Evolutionary conservation across 2,329 filamentous ascomycete genomes (phyloP), one percentile per base, ranked within the genome.

Genomic region (Ophiostoma sp.): DNA sequence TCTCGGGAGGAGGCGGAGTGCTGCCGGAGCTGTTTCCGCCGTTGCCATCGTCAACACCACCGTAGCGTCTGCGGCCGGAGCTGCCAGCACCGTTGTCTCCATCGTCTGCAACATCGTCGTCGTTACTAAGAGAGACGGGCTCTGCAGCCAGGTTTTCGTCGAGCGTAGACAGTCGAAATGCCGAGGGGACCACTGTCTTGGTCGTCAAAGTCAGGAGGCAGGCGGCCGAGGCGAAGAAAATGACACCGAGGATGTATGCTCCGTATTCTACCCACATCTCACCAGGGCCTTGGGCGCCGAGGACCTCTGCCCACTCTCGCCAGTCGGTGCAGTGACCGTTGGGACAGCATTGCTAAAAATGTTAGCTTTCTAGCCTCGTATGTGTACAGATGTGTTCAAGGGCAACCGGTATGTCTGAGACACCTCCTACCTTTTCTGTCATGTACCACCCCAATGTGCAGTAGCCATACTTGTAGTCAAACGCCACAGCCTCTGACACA

Each of bases 141-240:
- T 90, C 87, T 9, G 95, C 95, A 1, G 88, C 95, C 0, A 99
- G 86, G 77, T 99, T 97, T 82, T 98, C 96, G 80, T 98, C 96
- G 22, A 98, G 85, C 0, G 95, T 98, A 0, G 93, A 89, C 74
- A 98, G 88, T 0, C 92, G 93, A 77, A 97, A 92, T 0, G 93
- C 91, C 1, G 95, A 97, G 0, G 95, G 95, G 1, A 98, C 93
- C 7, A 96, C 91, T 0, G 95, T 98, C 83, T 97, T 97, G n/a
- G 96, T 98, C 39, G 90, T 90, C 61, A 98, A 83, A 0, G 95
- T 97, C 74, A 98, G 83, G 69, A 92, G 84, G 79, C 95, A 98
- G 2, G 95, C 90, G 5, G 91, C 80, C 74, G 89, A 82, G 2
- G 96, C 87, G 36, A 98, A 87, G 1, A 86, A 71, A 15, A 97